phyloP scores from a whole-genome alignment of 106 monocot genomes.

The Triglochin maritima region DNA sequence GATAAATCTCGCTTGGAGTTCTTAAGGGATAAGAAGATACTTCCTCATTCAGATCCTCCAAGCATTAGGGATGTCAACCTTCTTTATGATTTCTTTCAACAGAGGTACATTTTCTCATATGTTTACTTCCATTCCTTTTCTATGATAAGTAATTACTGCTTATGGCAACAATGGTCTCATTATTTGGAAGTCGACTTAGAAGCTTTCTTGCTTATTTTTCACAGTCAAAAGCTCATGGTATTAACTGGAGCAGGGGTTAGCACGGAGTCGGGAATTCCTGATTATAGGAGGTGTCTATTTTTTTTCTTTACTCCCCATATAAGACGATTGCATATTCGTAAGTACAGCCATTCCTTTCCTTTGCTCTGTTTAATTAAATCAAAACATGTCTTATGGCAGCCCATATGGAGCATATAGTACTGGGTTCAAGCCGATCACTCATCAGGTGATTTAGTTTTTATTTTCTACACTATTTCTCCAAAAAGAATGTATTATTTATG shows the following conservation, averaged over 20 bases:
- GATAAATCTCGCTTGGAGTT: slow-evolving; percentile 22
- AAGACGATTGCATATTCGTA: neutral
- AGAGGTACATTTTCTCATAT: slow-evolving; percentile 31
- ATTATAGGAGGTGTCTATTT: slow-evolving; percentile 78
- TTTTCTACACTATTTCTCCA: neutral
- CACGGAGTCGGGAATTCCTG: slow-evolving; percentile 98
- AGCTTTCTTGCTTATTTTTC: neutral
- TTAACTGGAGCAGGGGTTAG: slow-evolving; percentile 97
- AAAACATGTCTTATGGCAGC: slow-evolving; percentile 30
- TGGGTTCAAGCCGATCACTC: slow-evolving; percentile 93
- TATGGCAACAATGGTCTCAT: neutral
- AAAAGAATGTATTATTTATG: neutral
- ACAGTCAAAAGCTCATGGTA: slow-evolving; percentile 72
- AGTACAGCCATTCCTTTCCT: neutral
- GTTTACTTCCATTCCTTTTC: neutral
- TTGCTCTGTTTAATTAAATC: neutral
- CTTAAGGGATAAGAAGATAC: slow-evolving; percentile 58
- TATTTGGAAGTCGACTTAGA: neutral
- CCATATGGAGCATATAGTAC: slow-evolving; percentile 98
- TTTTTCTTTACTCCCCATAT: neutral
- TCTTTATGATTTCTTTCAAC: slow-evolving; percentile 62
- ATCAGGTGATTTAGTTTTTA: slow-evolving; percentile 45
- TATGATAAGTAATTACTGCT: neutral
- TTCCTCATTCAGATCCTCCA: slow-evolving; percentile 79
- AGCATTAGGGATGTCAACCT: slow-evolving; percentile 51